Evolutionary conservation across 352 stramenopile species (phyloP), one percentile per base, ranked within the genome.

Genomic region (Globisporangium recalcitrans): DNA sequence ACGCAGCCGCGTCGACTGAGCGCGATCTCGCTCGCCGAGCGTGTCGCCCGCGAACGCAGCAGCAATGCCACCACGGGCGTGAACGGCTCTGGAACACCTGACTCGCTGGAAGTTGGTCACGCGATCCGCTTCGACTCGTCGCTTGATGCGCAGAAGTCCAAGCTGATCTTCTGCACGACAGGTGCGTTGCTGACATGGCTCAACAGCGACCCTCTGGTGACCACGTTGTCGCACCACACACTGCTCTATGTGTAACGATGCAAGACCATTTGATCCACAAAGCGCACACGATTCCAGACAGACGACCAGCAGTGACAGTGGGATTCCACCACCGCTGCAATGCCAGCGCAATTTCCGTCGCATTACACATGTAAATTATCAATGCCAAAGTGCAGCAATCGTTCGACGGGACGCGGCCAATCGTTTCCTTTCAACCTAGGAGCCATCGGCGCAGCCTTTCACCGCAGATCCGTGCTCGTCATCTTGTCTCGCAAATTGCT

Each of bases 131-230:
- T 98, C 26, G 94, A 98, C 68, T 85, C 77, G 44, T 82, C 77
- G 14, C 83, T 84, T 57, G 83, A 88, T 51, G 65, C 77, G 7
- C 58, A 87, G 27, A 71, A 86, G 38, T 98, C 95, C 36, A 87
- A 96, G 24, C 77, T 99, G 9, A 85, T 99, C 29, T 99, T 99
- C 72, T 98, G 92, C 68, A 99, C 97, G n/a, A 99, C 96, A 4
- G 97, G 85, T n/a, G 91, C 82, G 61, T 72, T 97, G 36, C 70
- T 97, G 1, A 90, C 91, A 53, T 94, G 81, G 80, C 78, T 96
- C 27, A 82, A 83, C 48, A 75, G 73, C 56, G 91, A 97, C 58
- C 78, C 85, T 10, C 70, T 84, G n/a, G n/a, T n/a, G n/a, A n/a
- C n/a, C n/a, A n/a, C n/a, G n/a, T n/a, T n/a, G n/a, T n/a, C n/a